These are phyloP conservation scores for Brachypodium distachyon DNA, from an alignment of 202 grass and related monocot genomes.

Conservation along the genomic window DNA sequence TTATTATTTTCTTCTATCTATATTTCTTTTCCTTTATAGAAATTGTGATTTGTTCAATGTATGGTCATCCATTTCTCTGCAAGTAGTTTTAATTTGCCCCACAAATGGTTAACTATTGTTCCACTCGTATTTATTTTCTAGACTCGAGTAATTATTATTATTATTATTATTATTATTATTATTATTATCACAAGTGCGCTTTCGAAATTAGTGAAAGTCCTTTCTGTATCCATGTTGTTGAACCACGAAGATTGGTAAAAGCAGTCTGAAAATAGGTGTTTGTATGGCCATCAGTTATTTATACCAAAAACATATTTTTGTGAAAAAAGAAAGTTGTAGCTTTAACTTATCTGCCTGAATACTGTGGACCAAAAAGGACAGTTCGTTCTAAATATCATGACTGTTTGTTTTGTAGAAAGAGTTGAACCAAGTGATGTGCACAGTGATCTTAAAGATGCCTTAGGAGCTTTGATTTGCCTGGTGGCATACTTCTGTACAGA, in stretches of 20 bases:
- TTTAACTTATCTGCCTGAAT: not conserved
- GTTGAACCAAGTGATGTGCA: slow-evolving; percentile 31
- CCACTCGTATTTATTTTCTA: no score
- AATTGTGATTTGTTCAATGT: no score
- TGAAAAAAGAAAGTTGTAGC: not conserved
- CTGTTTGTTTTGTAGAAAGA: slow-evolving; percentile 51
- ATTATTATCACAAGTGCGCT: not conserved
- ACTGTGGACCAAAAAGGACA: not conserved
- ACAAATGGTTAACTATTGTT: no score
- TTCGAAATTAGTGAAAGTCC: not conserved
- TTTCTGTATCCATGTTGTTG: not conserved
- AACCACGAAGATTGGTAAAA: not conserved
- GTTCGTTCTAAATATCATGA: not conserved
- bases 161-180: no score
- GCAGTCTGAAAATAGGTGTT: not conserved
- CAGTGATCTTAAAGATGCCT: slow-evolving; percentile 20
- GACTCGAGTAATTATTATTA: no score
- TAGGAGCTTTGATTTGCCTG: slow-evolving; percentile 49
- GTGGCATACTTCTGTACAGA: slow-evolving; percentile 62
- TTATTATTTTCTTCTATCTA: no score
- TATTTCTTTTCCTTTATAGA: no score
- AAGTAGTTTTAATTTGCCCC: no score
- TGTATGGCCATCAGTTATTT: not conserved
- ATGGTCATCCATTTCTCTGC: no score
- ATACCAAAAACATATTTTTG: not conserved